Conservation (phyloP, 164 flowering plant species). For the Berberis thunbergii region DNA sequence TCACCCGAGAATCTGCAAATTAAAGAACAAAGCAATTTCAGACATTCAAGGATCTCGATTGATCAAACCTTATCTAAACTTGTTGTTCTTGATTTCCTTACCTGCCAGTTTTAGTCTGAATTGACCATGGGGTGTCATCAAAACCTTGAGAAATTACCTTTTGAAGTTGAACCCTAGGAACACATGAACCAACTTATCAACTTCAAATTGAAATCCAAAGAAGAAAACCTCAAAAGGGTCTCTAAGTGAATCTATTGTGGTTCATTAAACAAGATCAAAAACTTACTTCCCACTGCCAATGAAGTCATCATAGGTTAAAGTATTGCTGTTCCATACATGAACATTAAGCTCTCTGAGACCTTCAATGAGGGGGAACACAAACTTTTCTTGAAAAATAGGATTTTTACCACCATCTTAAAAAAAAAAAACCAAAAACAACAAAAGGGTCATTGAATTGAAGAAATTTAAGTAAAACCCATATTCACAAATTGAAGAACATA, state of each 20-base stretch:
- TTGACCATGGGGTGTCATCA: too few relatives aligned
- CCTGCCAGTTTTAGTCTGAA: slow-evolving; percentile 34
- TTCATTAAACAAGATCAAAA: not conserved
- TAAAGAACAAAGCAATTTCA: not conserved
- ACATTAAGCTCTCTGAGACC: slow-evolving; percentile 62
- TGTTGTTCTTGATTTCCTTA: slow-evolving; percentile 2
- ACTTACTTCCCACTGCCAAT: slow-evolving; percentile 80
- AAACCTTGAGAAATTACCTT: too few relatives aligned
- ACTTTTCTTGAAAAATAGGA: slow-evolving; percentile 84
- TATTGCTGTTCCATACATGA: slow-evolving; percentile 82
- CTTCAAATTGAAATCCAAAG: not conserved
- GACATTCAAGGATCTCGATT: not conserved
- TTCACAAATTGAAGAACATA: not conserved
- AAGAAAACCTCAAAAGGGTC: not conserved
- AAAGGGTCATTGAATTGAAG: not conserved
- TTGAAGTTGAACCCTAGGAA: too few relatives aligned
- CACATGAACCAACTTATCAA: too few relatives aligned
- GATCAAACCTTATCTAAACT: not conserved
- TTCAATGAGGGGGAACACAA: slow-evolving; percentile 56
- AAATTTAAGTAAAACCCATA: not conserved
- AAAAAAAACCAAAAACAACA: slow-evolving; percentile 1
- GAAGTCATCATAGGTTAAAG: slow-evolving; percentile 59
- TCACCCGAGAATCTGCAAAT: slow-evolving; percentile 69
- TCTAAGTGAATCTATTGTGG: not conserved
- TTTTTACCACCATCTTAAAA: slow-evolving; percentile 70